These are phyloP conservation scores for Penicillium ochrochloron DNA, from an alignment of 495 filamentous ascomycete genomes.

Conservation along the genomic window DNA sequence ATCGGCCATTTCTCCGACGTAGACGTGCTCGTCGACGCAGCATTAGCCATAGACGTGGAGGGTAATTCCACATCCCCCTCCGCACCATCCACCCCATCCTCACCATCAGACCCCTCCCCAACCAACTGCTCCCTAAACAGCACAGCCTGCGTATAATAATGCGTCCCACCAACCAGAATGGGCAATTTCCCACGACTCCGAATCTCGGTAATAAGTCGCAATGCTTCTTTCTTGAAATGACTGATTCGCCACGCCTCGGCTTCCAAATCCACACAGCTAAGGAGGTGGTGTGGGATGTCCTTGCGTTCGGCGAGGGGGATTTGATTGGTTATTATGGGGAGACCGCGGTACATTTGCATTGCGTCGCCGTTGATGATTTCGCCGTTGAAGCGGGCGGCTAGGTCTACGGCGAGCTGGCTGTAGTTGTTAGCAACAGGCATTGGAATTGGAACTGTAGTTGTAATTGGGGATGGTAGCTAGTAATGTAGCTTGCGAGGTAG, in stretches of 20 bases:
- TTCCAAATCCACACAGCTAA: constrained; percentile 73
- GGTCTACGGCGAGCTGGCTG: constrained; percentile 85
- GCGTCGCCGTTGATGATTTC: constrained; percentile 98
- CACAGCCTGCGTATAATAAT: constrained; percentile 90
- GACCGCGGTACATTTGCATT: constrained; percentile 95
- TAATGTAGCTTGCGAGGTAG: not conserved
- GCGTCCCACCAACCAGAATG: constrained; percentile 90
- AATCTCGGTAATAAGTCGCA: constrained; percentile 75
- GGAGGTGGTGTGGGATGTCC: constrained; percentile 86
- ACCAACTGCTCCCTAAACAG: constrained; percentile 74
- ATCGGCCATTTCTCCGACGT: constrained; percentile 64
- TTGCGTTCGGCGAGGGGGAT: constrained; percentile 73
- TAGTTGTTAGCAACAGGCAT: constrained; percentile 30
- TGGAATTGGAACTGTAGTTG: not conserved
- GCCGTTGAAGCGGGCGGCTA: constrained; percentile 83
- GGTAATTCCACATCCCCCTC: constrained; percentile 26
- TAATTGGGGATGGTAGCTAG: not conserved
- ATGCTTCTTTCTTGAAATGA: constrained; percentile 70
- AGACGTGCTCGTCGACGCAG: too few relatives aligned
- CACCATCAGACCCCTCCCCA: constrained; percentile 36
- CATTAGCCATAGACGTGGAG: constrained; percentile 26
- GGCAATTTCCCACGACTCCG: constrained; percentile 75
- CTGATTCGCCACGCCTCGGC: constrained; percentile 84
- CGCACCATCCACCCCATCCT: constrained; percentile 26
- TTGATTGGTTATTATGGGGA: constrained; percentile 97